Evolutionary conservation across 179 eudicot species (phyloP).

Genomic region (Beta corolliflora): DNA sequence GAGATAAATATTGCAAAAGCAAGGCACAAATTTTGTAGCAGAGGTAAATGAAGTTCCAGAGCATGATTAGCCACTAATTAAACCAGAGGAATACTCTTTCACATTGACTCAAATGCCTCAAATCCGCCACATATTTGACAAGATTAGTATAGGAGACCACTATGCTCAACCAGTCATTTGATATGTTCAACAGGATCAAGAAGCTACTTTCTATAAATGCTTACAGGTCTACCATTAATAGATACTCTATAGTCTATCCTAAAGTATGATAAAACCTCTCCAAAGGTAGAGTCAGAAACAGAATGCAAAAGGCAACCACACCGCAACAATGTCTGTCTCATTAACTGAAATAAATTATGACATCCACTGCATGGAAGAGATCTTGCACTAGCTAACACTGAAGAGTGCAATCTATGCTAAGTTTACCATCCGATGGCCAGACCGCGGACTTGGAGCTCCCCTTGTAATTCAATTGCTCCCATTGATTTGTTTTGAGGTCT

Average conservation of each 20-base stretch:
- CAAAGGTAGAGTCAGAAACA: background rate
- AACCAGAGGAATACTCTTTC: background rate
- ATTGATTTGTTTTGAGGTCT: conserved; percentile 95
- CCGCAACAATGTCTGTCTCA: background rate
- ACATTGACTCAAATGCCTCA: background rate
- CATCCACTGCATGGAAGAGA: background rate
- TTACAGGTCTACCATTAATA: background rate
- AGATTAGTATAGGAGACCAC: background rate
- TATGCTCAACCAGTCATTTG: conserved; percentile 8
- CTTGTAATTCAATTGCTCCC: conserved; percentile 96
- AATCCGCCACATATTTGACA: background rate
- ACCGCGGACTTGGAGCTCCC: conserved; percentile 97
- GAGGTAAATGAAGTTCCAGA: background rate
- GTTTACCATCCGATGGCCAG: conserved; percentile 97
- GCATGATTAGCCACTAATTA: background rate
- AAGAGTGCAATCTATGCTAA: background rate
- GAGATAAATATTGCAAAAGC: background rate
- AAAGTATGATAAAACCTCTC: background rate
- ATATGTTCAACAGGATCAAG: background rate
- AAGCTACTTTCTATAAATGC: background rate
- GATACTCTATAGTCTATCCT: background rate
- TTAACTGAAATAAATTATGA: background rate
- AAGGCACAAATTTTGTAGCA: background rate
- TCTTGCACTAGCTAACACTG: background rate
- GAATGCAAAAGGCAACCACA: background rate